Evolutionary conservation across 768 basidiomycete species (phyloP).

Genomic region (Tulasnella sp.): DNA sequence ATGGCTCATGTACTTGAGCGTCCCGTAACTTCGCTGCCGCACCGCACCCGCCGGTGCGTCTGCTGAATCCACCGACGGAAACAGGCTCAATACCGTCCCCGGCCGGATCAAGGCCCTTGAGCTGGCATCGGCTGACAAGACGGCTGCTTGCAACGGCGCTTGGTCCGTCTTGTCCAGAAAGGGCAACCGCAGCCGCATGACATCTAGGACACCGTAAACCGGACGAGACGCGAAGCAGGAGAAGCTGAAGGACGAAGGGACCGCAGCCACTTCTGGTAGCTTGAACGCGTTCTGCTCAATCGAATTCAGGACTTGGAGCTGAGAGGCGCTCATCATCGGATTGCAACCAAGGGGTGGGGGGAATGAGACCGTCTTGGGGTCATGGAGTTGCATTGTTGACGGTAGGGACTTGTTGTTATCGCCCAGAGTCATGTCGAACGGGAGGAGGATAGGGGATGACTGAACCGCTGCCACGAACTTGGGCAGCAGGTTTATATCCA

Average conservation of each 20-base stretch:
- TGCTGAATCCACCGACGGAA: constrained; percentile 39
- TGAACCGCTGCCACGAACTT: constrained; percentile 48
- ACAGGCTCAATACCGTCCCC: constrained; percentile 49
- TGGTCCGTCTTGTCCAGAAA: constrained; percentile 41
- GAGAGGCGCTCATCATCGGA: constrained; percentile 45
- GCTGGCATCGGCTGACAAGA: constrained; percentile 44
- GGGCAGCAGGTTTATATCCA: constrained; percentile 42
- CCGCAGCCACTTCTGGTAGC: constrained; percentile 37
- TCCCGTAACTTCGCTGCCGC: constrained; percentile 55
- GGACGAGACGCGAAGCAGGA: constrained; percentile 56
- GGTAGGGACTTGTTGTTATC: constrained; percentile 6
- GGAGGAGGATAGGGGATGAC: constrained; percentile 49
- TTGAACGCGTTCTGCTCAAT: constrained; percentile 54
- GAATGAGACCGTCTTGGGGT: constrained; percentile 38
- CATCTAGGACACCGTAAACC: constrained; percentile 59
- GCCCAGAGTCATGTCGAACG: constrained; percentile 51
- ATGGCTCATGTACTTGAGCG: constrained; percentile 51
- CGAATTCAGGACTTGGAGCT: constrained; percentile 43
- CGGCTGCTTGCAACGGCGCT: constrained; percentile 45
- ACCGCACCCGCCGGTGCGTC: constrained; percentile 36
- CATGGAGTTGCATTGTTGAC: constrained; percentile 13
- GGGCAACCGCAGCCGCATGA: constrained; percentile 55
- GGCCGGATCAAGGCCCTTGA: constrained; percentile 52
- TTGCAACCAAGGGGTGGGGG: constrained; percentile 61
- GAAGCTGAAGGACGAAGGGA: constrained; percentile 42